Evolutionary conservation across 768 basidiomycete genomes (phyloP), one percentile per base, ranked within the genome.

Genomic region (Tephrocybe sp.): DNA sequence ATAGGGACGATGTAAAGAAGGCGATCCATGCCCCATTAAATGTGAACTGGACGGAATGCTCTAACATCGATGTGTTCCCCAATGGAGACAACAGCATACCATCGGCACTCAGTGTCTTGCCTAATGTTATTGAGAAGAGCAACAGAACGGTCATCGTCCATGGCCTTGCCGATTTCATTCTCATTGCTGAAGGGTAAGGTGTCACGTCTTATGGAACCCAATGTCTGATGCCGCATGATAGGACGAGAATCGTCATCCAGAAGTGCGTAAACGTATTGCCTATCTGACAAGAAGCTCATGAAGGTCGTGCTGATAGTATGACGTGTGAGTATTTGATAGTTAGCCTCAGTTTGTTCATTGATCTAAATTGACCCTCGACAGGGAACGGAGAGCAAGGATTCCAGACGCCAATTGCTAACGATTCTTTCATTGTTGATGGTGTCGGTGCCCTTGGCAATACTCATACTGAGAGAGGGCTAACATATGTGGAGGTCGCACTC

Each of bases 81-180:
- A 59, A 72, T 3, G 81, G 81, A 11, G 88, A 89, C 60, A 61
- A 51, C 9, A 87, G 85, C 53, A 67, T 77, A 2, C 86, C 86
- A 0, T 74, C 86, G 7, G 76, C 79, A 0, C 73, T 88, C 45
- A 79, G 73, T 5, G 85, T 89, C 1, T 72, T 90, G 3, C 86
- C 88, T 5, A 83, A 72, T 54, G 86, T 87, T 48, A 89, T 91
- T 48, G 85, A 88, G 67, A 88, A 87, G 73, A 88, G 73, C 63
- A 69, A 79, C 47, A 72, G 85, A 45, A 78, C 73, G 2, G 84
- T 89, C 12, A 83, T 90, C 48, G 73, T 82, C 4, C 87, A 91
- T 45, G 88, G 88, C 0, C 70, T 88, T 44, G 84, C 79, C 0
- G 88, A 91, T 65, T 90, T 80, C 59, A 74, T 86, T 50, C 69